A percentile compares a stretch with the other conserved stretches of the same genome.
Evolutionary conservation across 805 yeast species (phyloP).

Genomic region (Yarrowia osloensis): DNA sequence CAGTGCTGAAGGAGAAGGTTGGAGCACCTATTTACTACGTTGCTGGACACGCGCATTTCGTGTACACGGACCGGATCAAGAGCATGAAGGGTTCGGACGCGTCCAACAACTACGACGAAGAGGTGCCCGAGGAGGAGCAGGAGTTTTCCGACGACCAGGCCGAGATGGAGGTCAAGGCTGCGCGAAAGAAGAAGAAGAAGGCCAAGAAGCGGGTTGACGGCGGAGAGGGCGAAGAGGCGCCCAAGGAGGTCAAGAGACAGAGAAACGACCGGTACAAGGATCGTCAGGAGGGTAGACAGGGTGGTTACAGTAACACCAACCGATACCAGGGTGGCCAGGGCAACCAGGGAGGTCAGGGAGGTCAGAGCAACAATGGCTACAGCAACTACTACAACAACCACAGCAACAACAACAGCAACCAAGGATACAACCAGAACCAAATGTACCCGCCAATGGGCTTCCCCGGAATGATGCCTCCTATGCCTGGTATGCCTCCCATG

Average conservation of each 20-base stretch:
- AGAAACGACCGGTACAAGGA: slow-evolving; percentile 10
- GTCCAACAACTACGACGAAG: slow-evolving; percentile 92
- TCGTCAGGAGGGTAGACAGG: background rate
- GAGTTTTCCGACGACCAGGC: slow-evolving; percentile 94
- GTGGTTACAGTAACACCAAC: background rate
- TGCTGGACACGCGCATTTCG: slow-evolving; percentile 76
- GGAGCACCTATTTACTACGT: slow-evolving; percentile 72
- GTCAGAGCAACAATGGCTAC: background rate
- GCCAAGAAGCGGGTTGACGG: slow-evolving; percentile 42
- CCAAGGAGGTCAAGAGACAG: slow-evolving; percentile 5
- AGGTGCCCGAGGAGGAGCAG: slow-evolving; percentile 87
- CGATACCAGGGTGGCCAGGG: too few relatives aligned
- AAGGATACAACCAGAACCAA: background rate
- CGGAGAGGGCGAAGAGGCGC: slow-evolving; percentile 32
- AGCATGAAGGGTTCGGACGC: slow-evolving; percentile 88
- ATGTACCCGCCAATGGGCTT: background rate
- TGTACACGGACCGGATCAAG: slow-evolving; percentile 72
- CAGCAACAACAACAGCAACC: background rate
- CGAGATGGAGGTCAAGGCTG: slow-evolving; percentile 69
- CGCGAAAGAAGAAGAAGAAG: slow-evolving; percentile 61
- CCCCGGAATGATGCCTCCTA: background rate
- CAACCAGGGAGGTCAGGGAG: too few relatives aligned
- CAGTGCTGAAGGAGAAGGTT: slow-evolving; percentile 49
- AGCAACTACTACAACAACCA: background rate
- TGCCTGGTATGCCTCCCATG: slow-evolving; percentile 1